These are phyloP conservation scores for Niveomyces coronatus DNA, from an alignment of 2,329 filamentous ascomycete species.

Conservation along the genomic window DNA sequence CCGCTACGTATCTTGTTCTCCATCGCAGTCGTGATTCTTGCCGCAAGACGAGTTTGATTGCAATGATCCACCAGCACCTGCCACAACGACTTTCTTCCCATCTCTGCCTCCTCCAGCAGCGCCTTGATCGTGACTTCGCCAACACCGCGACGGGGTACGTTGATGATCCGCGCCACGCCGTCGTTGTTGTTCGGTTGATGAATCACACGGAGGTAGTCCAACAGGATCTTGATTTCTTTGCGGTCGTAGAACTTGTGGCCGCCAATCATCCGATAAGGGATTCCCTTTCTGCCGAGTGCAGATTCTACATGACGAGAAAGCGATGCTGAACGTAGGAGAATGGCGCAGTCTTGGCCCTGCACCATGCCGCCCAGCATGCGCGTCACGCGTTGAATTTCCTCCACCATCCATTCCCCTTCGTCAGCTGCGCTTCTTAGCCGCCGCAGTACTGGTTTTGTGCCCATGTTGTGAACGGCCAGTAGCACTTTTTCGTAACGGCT, in stretches of 20 bases:
- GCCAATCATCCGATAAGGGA: conserved; percentile 86
- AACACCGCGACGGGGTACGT: conserved; percentile 69
- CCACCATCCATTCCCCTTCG: conserved; percentile 83
- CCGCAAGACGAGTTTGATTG: conserved; percentile 35
- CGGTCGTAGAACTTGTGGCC: conserved; percentile 89
- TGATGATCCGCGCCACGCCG: conserved; percentile 72
- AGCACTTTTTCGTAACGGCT: conserved; percentile 71
- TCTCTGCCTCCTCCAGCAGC: conserved; percentile 67
- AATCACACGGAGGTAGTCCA: conserved; percentile 83
- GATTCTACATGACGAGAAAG: conserved; percentile 81
- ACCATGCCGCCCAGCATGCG: conserved; percentile 66
- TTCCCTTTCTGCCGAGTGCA: conserved; percentile 66
- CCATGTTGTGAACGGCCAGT: conserved; percentile 68
- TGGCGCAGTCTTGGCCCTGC: conserved; percentile 66
- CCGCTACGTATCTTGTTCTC: conserved; percentile 44
- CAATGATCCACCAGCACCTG: conserved; percentile 50
- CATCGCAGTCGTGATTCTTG: conserved; percentile 38
- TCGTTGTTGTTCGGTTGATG: conserved; percentile 82
- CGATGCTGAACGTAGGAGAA: conserved; percentile 74
- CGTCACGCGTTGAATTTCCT: conserved; percentile 64
- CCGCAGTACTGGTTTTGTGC: conserved; percentile 71
- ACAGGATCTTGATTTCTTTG: conserved; percentile 71
- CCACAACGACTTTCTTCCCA: conserved; percentile 63
- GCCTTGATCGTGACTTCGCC: conserved; percentile 68
- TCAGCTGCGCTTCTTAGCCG: conserved; percentile 56